Base-by-base conservation (phyloP, 225 moss, liverwort and hornwort genomes). In the Pseudisothecium myosuroides region DNA sequence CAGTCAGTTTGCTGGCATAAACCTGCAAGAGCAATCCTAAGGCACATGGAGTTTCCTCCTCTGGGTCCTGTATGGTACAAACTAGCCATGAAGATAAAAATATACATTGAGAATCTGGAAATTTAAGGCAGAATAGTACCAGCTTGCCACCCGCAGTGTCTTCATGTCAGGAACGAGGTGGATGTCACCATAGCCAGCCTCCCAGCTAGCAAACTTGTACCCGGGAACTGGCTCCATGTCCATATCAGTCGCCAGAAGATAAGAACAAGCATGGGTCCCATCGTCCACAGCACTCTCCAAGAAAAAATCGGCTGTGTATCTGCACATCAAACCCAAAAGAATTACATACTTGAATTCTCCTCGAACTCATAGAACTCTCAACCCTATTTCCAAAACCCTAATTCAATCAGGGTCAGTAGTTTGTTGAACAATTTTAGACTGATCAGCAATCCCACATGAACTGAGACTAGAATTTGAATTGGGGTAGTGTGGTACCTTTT, bases 151-250 rank as follows among this genome's bases (percentile, higher is more conserved):
- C 64, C 99, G 92, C 43, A 99, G 95, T 41, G 96, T 91, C n/a
- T 82, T 94, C 91, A 97, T 89, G 91, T 99, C 99, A 83, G 99
- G 99, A 81, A 96, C 90, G 58, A 99, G 90, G 85, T 99, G 99
- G 64, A 99, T 95, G 87, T 99, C 99, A 17, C 99, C 99, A 87
- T 99, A 99, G 83, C 99, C 99, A 83, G 92, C 95, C 92, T 99
- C 97, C 99, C 99, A 99, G 73, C 94, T 96, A 4, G 99, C 99
- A 76, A 95, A 97, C 88, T 90, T 96, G 90, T 99, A 99, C 20
- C 99, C 97, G 28, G 97, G 94, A 86, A 99, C 97, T 47, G 99
- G 95, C 86, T 97, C 97, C 99, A 99, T 99, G 84, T 97, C 94
- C 96, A 99, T 99, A 59, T 97, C 99, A 11, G 99, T 99, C 12